phyloP scores from a whole-genome alignment of 768 basidiomycete genomes.

The Lentinula boryana region DNA sequence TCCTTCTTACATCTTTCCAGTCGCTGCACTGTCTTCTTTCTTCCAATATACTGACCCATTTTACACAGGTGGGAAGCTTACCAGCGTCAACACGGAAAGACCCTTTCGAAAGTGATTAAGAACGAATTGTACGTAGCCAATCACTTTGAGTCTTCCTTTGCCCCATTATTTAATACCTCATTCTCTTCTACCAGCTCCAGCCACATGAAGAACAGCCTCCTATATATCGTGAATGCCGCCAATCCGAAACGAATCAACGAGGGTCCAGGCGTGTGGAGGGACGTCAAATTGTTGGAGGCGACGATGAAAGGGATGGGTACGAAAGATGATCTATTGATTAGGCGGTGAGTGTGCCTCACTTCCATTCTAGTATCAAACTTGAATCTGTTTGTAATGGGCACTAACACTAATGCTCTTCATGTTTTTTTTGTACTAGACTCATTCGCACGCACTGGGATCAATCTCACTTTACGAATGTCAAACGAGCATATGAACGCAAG shows the following conservation, averaged over 20 bases:
- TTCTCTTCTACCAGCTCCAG: constrained; percentile 11
- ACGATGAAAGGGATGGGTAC: constrained; percentile 32
- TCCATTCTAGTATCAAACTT: too few relatives aligned
- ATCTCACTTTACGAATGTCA: constrained; percentile 25
- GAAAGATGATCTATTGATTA: constrained; percentile 30
- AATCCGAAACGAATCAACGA: constrained; percentile 24
- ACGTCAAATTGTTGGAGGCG: constrained; percentile 26
- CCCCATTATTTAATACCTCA: too few relatives aligned
- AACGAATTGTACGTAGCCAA: constrained; percentile 5
- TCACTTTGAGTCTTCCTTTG: too few relatives aligned
- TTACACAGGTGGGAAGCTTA: not conserved
- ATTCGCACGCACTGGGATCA: constrained; percentile 31
- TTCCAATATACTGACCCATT: not conserved
- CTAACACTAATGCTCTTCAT: not conserved
- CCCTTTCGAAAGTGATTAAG: constrained; percentile 8
- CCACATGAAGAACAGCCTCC: constrained; percentile 26
- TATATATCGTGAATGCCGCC: constrained; percentile 22
- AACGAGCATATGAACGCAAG: constrained; percentile 25
- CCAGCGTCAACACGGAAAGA: constrained; percentile 1
- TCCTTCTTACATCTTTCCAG: constrained; percentile 16
- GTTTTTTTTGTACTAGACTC: constrained; percentile 9
- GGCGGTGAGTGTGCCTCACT: constrained; percentile 12
- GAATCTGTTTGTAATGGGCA: not conserved
- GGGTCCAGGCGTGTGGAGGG: constrained; percentile 23
- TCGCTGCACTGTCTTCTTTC: not conserved